Base-by-base conservation (phyloP, 2,329 filamentous ascomycete species). In the Gnomoniopsis sp. region DNA sequence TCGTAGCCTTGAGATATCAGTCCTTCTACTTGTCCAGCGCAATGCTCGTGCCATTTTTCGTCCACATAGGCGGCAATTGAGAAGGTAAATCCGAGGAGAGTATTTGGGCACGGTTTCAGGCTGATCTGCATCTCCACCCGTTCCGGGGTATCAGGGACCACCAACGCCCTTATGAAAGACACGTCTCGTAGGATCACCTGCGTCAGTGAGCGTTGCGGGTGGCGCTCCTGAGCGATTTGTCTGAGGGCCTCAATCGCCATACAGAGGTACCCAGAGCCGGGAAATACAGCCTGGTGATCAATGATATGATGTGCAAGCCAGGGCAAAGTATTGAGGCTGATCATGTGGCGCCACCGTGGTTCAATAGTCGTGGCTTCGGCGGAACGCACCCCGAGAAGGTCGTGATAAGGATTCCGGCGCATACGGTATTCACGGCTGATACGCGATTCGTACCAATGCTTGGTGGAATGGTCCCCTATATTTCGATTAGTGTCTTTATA, bases 401-500 rank as follows among this genome's bases (percentile, higher is more conserved):
- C 75, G 23, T 76, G 74, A 8, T 73, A 69, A 0, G 70, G 65
- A 30, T 71, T 68, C 6, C 65, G 64, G 1, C 75, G 68, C 49
- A 70, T 68, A 7, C 73, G 68, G 33, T 70, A 70, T 0, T 70
- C 69, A 11, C 68, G 67, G 22, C 68, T 73, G 1, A 71, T 43
- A 6, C 72, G 70, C 0, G 72, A 68, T 59, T 74, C 71, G 26
- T 67, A 67, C 75, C 75, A 79, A 60, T 75, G 74, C 33, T 68
- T 66, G 3, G 68, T 69, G 15, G 70, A 69, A 62, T 80, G 77
- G 58, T 80, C 75, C 77, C 77, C 81, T n/a, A n/a, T n/a, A n/a
- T n/a, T n/a, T n/a, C n/a, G n/a, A n/a, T n/a, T n/a, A n/a, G n/a
- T n/a, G n/a, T n/a, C n/a, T n/a, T n/a, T n/a, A n/a, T n/a, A n/a